phyloP scores from a whole-genome alignment of 768 basidiomycete species.

The Lactifluus volemus region DNA sequence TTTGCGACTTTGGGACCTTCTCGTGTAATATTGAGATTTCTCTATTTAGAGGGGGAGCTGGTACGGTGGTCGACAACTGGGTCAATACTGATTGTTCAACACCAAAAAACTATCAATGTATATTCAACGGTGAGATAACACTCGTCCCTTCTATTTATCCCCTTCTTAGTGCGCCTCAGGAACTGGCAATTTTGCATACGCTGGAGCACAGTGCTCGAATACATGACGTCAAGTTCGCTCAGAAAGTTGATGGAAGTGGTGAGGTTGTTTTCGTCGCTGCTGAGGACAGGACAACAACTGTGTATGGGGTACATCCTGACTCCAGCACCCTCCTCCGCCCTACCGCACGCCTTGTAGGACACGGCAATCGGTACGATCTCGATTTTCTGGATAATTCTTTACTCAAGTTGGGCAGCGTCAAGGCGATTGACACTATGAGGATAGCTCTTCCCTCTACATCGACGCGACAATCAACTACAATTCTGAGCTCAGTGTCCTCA shows the following conservation, averaged over 20 bases:
- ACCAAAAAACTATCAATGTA: constrained; percentile 66
- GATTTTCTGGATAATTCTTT: neutral
- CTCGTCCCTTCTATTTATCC: neutral
- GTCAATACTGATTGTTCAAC: constrained; percentile 70
- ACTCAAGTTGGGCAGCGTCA: constrained; percentile 45
- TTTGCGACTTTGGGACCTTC: neutral
- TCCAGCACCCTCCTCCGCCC: constrained; percentile 40
- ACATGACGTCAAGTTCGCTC: constrained; percentile 75
- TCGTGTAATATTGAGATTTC: neutral
- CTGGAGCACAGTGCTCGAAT: constrained; percentile 75
- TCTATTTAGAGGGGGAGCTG: constrained; percentile 71
- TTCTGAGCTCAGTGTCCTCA: constrained; percentile 75
- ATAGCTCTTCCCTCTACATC: constrained; percentile 43
- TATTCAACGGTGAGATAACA: constrained; percentile 59
- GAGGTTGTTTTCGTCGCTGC: constrained; percentile 77
- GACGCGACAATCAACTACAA: constrained; percentile 40
- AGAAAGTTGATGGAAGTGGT: constrained; percentile 43
- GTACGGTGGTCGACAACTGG: constrained; percentile 83
- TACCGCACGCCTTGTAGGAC: constrained; percentile 70
- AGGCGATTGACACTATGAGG: constrained; percentile 61
- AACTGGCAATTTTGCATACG: constrained; percentile 67
- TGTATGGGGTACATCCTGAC: constrained; percentile 56
- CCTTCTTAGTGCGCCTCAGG: constrained; percentile 34
- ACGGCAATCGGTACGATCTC: constrained; percentile 67
- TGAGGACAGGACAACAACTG: constrained; percentile 81